Conservation (phyloP, 1,284 basidiomycete genomes). For the Tilletia caries region DNA sequence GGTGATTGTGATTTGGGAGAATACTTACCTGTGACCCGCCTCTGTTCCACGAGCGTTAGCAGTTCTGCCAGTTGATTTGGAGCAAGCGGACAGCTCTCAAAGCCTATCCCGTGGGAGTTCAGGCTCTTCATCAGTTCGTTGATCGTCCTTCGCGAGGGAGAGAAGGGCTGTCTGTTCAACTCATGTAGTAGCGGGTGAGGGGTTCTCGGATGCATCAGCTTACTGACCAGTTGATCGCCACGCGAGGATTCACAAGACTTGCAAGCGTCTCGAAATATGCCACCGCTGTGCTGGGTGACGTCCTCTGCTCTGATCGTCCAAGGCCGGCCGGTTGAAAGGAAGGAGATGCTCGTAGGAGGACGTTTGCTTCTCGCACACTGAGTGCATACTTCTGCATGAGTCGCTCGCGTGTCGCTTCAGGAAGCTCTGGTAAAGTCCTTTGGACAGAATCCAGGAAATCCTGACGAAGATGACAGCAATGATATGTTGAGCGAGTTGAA, state of each 20-base stretch:
- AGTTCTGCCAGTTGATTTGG: slow-evolving; percentile 69
- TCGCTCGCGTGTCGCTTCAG: slow-evolving; percentile 65
- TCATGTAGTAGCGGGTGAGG: not conserved
- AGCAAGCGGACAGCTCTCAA: slow-evolving; percentile 29
- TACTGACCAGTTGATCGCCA: slow-evolving; percentile 77
- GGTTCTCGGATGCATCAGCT: not conserved
- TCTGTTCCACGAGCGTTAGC: slow-evolving; percentile 69
- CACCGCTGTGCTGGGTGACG: slow-evolving; percentile 58
- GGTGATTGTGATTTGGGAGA: no score
- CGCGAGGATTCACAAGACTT: slow-evolving; percentile 32
- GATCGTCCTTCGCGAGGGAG: slow-evolving; percentile 28
- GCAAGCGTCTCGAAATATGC: slow-evolving; percentile 72
- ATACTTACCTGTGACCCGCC: slow-evolving; percentile 61
- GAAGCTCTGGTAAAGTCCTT: slow-evolving; percentile 72
- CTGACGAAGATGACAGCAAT: not conserved
- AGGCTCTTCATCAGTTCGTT: slow-evolving; percentile 43
- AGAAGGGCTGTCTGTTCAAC: no score
- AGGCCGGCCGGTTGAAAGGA: slow-evolving; percentile 62
- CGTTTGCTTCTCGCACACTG: slow-evolving; percentile 57
- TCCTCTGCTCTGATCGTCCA: slow-evolving; percentile 43
- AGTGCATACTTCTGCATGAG: slow-evolving; percentile 63
- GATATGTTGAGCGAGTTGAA: not conserved
- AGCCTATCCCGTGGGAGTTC: slow-evolving; percentile 31
- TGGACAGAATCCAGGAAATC: slow-evolving; percentile 59
- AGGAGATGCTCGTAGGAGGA: slow-evolving; percentile 36